Percentiles rank a stretch among this genome's conserved stretches.
phyloP scores from a whole-genome alignment of 2,329 filamentous ascomycete genomes.

The Calcarisporium arbuscula region DNA sequence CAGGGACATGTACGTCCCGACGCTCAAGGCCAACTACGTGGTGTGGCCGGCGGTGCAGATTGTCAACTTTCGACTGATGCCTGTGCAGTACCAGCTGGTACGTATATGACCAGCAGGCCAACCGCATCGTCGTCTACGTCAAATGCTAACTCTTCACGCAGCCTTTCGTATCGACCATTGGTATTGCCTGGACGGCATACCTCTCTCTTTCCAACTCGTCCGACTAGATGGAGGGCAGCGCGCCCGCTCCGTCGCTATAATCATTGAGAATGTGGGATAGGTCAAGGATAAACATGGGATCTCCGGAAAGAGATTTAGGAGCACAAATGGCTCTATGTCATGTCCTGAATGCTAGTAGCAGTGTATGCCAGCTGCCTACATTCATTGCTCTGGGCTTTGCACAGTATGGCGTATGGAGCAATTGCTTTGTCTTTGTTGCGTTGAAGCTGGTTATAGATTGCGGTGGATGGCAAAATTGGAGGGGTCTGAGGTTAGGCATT shows the following conservation, averaged over 20 bases:
- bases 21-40: constrained; percentile 90
- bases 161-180: constrained; percentile 93
- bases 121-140: background rate
- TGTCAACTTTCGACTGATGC: constrained; percentile 92
- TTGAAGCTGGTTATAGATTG: background rate
- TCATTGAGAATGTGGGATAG: no score
- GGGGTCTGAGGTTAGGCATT: no score
- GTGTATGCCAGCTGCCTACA: no score
- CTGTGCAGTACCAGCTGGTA: constrained; percentile 93
- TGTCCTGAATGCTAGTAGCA: no score
- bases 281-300: no score
- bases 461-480: no score
- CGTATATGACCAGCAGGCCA: constrained; percentile 41
- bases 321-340: no score
- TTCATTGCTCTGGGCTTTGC: constrained; percentile 1
- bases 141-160: constrained; percentile 28
- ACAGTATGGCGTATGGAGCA: constrained; percentile 11
- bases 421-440: background rate
- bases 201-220: constrained; percentile 85
- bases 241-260: no score
- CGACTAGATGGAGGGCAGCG: no score
- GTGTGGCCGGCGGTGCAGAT: constrained; percentile 96
- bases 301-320: no score
- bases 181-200: constrained; percentile 97
- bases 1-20: constrained; percentile 86